Evolutionary conservation across 2,329 filamentous ascomycete species (phyloP).

Genomic region (Aspergillus phoenicis): DNA sequence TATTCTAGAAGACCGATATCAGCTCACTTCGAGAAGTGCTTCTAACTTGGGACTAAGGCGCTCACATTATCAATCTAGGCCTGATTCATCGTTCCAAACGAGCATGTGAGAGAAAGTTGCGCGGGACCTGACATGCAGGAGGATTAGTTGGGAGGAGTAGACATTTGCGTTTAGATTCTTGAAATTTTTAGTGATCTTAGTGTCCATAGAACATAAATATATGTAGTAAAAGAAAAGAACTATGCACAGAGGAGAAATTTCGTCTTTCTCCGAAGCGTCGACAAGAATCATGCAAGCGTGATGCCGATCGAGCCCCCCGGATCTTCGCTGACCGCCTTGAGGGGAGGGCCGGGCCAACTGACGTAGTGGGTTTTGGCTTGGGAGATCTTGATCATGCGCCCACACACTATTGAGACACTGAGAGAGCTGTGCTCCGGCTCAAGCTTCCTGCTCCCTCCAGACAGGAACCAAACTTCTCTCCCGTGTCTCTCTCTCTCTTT

Average conservation of each 20-base stretch:
- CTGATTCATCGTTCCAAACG: neutral
- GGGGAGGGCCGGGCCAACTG: slow-evolving; percentile 1
- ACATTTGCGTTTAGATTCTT: neutral
- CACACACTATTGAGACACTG: neutral
- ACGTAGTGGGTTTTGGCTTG: neutral
- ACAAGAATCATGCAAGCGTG: no score
- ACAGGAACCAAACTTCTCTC: neutral
- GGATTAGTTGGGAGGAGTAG: neutral
- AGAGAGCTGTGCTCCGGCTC: neutral
- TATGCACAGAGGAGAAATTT: no score
- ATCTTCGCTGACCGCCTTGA: slow-evolving; percentile 17
- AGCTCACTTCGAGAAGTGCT: neutral
- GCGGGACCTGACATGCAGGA: neutral
- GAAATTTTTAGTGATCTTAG: neutral
- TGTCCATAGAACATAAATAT: neutral
- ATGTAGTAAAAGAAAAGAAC: neutral
- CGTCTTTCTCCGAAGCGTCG: no score
- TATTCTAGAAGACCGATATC: neutral
- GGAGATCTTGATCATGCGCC: neutral
- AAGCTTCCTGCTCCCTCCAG: neutral
- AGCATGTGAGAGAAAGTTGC: neutral
- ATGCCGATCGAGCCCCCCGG: slow-evolving; percentile 8
- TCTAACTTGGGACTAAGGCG: no score
- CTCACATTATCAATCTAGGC: neutral
- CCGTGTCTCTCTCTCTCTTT: neutral